phyloP scores from a whole-genome alignment of 305 asterid species.

The Plantago coronopus region DNA sequence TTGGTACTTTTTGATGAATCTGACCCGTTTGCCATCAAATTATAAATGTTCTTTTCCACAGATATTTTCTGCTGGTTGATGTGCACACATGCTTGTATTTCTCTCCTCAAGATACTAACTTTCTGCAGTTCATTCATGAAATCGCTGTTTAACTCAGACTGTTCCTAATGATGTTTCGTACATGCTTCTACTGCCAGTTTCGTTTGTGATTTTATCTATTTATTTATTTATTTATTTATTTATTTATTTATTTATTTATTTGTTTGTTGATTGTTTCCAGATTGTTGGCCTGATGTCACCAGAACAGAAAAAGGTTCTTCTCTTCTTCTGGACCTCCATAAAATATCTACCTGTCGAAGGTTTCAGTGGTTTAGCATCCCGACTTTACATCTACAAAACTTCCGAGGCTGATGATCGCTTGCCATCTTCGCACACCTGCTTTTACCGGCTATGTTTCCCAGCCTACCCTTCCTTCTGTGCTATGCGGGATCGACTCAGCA shows the following conservation, averaged over 20 bases:
- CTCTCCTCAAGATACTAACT: too few relatives aligned
- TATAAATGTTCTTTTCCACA: background rate
- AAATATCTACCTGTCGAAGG: constrained; percentile 80
- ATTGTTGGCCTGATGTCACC: constrained; percentile 57
- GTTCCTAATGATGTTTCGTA: background rate
- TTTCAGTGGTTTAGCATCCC: constrained; percentile 68
- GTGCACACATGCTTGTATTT: too few relatives aligned
- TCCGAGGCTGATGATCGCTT: constrained; percentile 49
- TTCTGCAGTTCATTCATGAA: background rate
- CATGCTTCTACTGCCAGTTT: background rate
- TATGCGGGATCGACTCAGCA: constrained; percentile 50
- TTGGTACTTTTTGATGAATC: background rate
- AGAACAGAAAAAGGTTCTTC: constrained; percentile 68
- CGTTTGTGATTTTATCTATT: background rate
- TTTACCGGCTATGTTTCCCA: constrained; percentile 72
- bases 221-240: background rate
- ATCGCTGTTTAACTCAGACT: too few relatives aligned
- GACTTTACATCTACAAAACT: constrained; percentile 48
- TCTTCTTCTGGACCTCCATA: constrained; percentile 92
- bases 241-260: constrained; percentile 7
- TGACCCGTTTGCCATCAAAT: background rate
- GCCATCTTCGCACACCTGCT: constrained; percentile 95
- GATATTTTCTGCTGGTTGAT: too few relatives aligned
- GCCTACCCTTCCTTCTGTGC: constrained; percentile 43
- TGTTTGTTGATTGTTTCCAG: constrained; percentile 30